phyloP scores from a whole-genome alignment of 352 stramenopile genomes.

The Plasmopara muralis region DNA sequence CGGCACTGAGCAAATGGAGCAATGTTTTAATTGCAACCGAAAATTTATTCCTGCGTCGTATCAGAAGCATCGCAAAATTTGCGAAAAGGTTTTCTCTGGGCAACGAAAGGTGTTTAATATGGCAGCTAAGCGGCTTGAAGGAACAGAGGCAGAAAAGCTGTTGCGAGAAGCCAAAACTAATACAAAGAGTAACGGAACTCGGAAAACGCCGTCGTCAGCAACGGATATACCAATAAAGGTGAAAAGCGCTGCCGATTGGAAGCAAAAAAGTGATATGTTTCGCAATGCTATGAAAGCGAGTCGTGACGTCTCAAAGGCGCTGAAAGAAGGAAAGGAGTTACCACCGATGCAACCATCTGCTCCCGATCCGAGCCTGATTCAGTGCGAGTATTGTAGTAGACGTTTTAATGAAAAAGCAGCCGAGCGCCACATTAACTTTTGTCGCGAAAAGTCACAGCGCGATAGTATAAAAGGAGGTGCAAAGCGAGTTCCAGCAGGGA shows the following conservation, averaged over 20 bases:
- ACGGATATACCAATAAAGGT: slow-evolving; percentile 50
- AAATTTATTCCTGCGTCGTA: slow-evolving; percentile 75
- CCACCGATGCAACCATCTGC: slow-evolving; percentile 42
- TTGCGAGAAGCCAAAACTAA: slow-evolving; percentile 35
- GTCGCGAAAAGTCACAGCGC: slow-evolving; percentile 76
- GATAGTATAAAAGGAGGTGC: slow-evolving; percentile 32
- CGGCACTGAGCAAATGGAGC: slow-evolving; percentile 30
- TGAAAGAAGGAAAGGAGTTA: slow-evolving; percentile 18
- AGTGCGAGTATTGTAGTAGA: slow-evolving; percentile 87
- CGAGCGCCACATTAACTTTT: slow-evolving; percentile 90
- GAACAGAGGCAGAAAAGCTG: slow-evolving; percentile 68
- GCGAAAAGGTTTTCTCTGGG: slow-evolving; percentile 46
- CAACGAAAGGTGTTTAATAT: slow-evolving; percentile 87
- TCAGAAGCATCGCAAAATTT: slow-evolving; percentile 68
- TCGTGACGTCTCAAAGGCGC: slow-evolving; percentile 38
- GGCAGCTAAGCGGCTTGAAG: slow-evolving; percentile 61
- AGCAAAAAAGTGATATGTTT: slow-evolving; percentile 81
- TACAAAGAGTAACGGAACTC: slow-evolving; percentile 9
- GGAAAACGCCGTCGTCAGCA: slow-evolving; percentile 17
- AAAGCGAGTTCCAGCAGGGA: slow-evolving; percentile 37
- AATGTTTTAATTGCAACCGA: slow-evolving; percentile 76
- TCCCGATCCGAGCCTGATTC: slow-evolving; percentile 80
- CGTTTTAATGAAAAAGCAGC: slow-evolving; percentile 90
- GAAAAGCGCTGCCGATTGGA: slow-evolving; percentile 71
- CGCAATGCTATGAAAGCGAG: slow-evolving; percentile 62